Evolutionary conservation across 139 green algal genomes (phyloP).

Genomic region (Chlorokybus atmophyticus): DNA sequence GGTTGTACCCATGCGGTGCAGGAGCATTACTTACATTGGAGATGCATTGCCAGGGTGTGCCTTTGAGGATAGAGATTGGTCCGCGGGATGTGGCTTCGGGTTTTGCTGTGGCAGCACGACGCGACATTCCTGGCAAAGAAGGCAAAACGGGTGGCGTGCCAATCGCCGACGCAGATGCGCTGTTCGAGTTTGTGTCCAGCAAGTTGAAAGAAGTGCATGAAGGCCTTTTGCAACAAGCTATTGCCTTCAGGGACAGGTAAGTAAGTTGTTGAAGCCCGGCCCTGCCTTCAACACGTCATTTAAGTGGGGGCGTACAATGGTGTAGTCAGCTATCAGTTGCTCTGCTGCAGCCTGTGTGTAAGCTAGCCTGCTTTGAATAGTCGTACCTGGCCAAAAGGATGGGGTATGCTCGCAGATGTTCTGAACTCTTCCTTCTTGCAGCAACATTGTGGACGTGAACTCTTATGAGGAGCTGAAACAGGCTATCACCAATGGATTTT

Average conservation of each 20-base stretch:
- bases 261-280: too few species aligned
- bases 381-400: too few species aligned
- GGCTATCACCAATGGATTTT: slow-evolving; percentile 68
- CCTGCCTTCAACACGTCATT: too few species aligned
- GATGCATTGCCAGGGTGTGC: slow-evolving; percentile 47
- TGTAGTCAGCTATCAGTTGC: not conserved
- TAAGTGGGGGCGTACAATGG: not conserved
- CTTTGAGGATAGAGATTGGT: slow-evolving; percentile 66
- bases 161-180: slow-evolving; percentile 42
- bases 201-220: slow-evolving; percentile 52
- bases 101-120: slow-evolving; percentile 59
- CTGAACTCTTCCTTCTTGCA: slow-evolving; percentile 11
- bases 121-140: slow-evolving; percentile 81
- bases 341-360: too few species aligned
- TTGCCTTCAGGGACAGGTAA: slow-evolving; percentile 66
- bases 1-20: too few species aligned
- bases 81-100: slow-evolving; percentile 67
- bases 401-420: too few species aligned
- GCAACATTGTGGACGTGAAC: slow-evolving; percentile 86
- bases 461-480: slow-evolving; percentile 83
- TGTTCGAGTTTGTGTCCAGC: slow-evolving; percentile 40
- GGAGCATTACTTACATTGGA: too few species aligned
- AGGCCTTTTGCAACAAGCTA: slow-evolving; percentile 50
- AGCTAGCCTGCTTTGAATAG: too few species aligned
- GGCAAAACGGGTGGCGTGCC: slow-evolving; percentile 84